Base-by-base conservation (phyloP, 177 flowering plant species). In the Tripterygium wilfordii region DNA sequence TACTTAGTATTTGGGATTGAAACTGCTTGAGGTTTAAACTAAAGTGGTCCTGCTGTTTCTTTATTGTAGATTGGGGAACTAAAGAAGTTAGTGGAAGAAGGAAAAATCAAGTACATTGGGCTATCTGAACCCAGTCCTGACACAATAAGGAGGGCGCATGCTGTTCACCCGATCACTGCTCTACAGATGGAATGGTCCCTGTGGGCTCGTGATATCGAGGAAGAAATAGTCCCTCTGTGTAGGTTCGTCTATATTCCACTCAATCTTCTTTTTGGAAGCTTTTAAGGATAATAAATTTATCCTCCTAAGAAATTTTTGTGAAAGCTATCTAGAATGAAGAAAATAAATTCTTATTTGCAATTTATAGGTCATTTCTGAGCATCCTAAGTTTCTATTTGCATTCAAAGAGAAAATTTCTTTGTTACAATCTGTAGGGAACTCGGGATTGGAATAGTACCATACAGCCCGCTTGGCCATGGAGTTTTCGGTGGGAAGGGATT, bases 391-490 rank as follows among this genome's bases (percentile, higher is more conserved):
- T n/a, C n/a, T n/a, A n/a, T n/a, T n/a, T n/a, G n/a, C n/a, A n/a
- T n/a, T n/a, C n/a, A n/a, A n/a, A n/a, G n/a, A n/a, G n/a, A n/a
- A n/a, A n/a, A n/a, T n/a, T n/a, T n/a, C n/a, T n/a, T n/a, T n/a
- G n/a, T n/a, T n/a, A n/a, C n/a, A n/a, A n/a, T n/a, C n/a, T n/a
- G n/a, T n/a, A 73, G 78, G 51, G 71, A 69, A 32, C 70, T 74
- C 43, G 78, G 85, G 1, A 82, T 82, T 56, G 79, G 74, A 17
- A 68, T 82, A 44, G 85, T 82, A 26, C 61, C 85, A 7, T 77
- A 79, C 53, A 67, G 89, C 37, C 83, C 85, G 17, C 75, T 82
- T 37, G 89, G 85, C 9, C 67, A 63, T 5, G 85, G 89, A 6
- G 73, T 79, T 54, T 79, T 82, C 49, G 83, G 58, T 30, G 84